Percentiles rank a stretch among this genome's conserved stretches.
phyloP scores from a whole-genome alignment of 2,329 filamentous ascomycete species.

The Canariomyces notabilis region DNA sequence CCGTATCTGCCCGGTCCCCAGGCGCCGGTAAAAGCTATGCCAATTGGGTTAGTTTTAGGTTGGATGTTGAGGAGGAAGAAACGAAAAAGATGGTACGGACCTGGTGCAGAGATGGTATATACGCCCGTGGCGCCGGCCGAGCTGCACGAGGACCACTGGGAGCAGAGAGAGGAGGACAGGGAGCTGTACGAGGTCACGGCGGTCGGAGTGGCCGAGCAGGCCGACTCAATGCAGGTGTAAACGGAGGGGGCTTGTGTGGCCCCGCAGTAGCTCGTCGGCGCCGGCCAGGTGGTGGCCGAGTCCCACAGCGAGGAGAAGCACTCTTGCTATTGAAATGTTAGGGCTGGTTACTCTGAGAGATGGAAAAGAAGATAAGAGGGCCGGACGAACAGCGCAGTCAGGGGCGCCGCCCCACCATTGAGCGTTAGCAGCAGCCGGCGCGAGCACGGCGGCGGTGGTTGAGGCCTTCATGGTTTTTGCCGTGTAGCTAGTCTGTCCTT shows the following conservation, averaged over 20 bases:
- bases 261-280: slow-evolving; percentile 30
- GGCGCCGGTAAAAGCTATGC: slow-evolving; percentile 17
- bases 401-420: slow-evolving; percentile 41
- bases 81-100: background rate
- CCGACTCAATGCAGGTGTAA: slow-evolving; percentile 27
- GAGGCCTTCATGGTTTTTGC: slow-evolving; percentile 32
- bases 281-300: slow-evolving; percentile 29
- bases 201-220: slow-evolving; percentile 30
- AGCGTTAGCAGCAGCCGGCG: slow-evolving; percentile 28
- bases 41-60: background rate
- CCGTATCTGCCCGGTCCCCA: slow-evolving; percentile 12
- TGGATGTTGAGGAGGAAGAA: background rate
- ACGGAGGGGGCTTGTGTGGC: slow-evolving; percentile 23
- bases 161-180: slow-evolving; percentile 39
- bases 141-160: slow-evolving; percentile 36
- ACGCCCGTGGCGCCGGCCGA: slow-evolving; percentile 36
- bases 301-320: slow-evolving; percentile 38
- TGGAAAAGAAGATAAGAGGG: background rate
- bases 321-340: slow-evolving; percentile 32
- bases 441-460: slow-evolving; percentile 25
- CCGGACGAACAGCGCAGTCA: slow-evolving; percentile 37
- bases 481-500: no score
- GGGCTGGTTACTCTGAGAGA: background rate
- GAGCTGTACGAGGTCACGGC: slow-evolving; percentile 30
- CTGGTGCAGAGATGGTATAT: slow-evolving; percentile 35